Evolutionary conservation across 2,329 filamentous ascomycete species (phyloP).

Genomic region (Talaromyces sp.): DNA sequence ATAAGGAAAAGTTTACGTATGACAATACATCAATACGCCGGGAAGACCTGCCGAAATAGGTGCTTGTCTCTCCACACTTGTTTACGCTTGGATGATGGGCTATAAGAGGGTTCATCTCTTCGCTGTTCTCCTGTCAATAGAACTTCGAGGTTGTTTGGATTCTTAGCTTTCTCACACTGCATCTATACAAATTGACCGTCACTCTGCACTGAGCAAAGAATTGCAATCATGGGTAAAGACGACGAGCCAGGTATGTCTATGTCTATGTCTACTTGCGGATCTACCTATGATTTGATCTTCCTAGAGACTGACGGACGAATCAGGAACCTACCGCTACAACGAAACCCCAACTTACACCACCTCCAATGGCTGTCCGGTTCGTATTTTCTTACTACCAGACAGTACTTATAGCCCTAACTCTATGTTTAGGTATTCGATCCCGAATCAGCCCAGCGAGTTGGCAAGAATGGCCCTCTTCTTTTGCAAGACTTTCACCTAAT

Average conservation of each 20-base stretch:
- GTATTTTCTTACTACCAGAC: not conserved
- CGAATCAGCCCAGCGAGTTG: slow-evolving; percentile 50
- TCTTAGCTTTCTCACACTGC: not conserved
- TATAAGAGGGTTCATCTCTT: not conserved
- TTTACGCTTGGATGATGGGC: not conserved
- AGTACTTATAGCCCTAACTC: not conserved
- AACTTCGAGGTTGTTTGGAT: not conserved
- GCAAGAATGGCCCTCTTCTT: slow-evolving; percentile 54
- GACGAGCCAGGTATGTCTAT: slow-evolving; percentile 29
- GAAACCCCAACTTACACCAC: slow-evolving; percentile 57
- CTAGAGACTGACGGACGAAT: not conserved
- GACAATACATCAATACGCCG: not conserved
- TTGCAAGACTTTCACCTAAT: slow-evolving; percentile 63
- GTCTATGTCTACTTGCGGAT: not conserved
- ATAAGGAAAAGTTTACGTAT: not conserved
- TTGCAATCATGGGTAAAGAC: slow-evolving; percentile 33
- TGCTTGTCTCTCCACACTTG: not conserved
- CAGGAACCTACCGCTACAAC: slow-evolving; percentile 48
- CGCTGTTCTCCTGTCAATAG: not conserved
- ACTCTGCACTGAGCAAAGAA: not conserved
- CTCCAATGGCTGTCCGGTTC: slow-evolving; percentile 53
- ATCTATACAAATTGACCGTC: not conserved
- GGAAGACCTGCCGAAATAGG: slow-evolving; percentile 2
- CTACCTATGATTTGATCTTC: no score
- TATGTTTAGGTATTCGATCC: slow-evolving; percentile 45